A percentile compares a stretch with the other conserved stretches of the same genome.
phyloP scores from a whole-genome alignment of 306 rosid genomes.

The Vigna trinervia region DNA sequence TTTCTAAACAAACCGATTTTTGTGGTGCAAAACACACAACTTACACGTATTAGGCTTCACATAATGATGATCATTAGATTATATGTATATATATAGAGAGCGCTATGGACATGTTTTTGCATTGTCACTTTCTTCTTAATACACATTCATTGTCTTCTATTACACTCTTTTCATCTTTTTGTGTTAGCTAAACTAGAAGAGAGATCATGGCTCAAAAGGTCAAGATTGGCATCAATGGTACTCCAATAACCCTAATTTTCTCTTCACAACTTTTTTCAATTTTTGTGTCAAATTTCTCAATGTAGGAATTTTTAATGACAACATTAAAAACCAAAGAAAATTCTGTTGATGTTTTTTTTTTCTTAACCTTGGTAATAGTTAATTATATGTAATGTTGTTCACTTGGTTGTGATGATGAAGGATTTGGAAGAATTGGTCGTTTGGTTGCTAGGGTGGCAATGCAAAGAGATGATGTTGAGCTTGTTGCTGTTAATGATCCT shows the following conservation, averaged over 20 bases:
- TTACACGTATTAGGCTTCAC: not conserved
- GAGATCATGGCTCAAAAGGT: conserved; percentile 59
- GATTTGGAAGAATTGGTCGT: conserved; percentile 76
- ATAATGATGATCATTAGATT: not conserved
- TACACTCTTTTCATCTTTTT: not conserved
- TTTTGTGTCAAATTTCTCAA: not conserved
- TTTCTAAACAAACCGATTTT: conserved; percentile 13
- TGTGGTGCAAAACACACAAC: not conserved
- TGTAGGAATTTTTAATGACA: not conserved
- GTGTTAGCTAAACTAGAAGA: not conserved
- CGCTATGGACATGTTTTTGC: not conserved
- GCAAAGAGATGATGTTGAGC: conserved; percentile 70
- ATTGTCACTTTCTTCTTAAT: not conserved
- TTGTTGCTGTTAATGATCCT: conserved; percentile 71
- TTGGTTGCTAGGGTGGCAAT: conserved; percentile 72
- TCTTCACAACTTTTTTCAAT: not conserved
- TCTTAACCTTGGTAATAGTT: not conserved
- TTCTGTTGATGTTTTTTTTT: not conserved
- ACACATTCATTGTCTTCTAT: not conserved
- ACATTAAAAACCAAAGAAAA: not conserved
- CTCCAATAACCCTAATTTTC: not conserved
- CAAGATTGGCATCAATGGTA: conserved; percentile 89
- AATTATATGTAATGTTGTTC: not conserved
- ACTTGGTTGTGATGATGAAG: conserved; percentile 46
- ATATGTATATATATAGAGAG: not conserved